Base-by-base conservation (phyloP, 331 rosid species). In the Malus hybrid region DNA sequence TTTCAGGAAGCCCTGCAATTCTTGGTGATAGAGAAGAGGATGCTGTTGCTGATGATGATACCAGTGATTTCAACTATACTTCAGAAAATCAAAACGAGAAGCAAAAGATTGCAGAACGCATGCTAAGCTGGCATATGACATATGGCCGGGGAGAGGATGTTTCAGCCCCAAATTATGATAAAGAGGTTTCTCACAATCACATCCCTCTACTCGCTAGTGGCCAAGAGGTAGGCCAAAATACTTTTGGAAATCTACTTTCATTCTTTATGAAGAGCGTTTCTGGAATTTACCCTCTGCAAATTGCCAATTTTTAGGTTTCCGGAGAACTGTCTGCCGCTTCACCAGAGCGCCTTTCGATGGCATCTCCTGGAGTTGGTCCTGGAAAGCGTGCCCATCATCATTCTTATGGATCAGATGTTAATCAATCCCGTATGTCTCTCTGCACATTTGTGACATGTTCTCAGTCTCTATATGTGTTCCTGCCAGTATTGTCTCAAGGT, bases 251-350 rank as follows among this genome's bases (percentile, higher is more conserved):
- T 65, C 69, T 74, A 67, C 62, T 67, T 61, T 77, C 63, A 18
- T 60, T 20, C 15, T 8, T 31, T 10, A 16, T 6, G 19, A 19
- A 10, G 67, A 70, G 15, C 69, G 69, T 31, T 70, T 28, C 24
- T 62, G 80, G 27, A 76, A 67, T 10, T 29, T 64, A 73, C 52
- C 68, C 67, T 12, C 66, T 27, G 10, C 10, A 18, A 32, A 33
- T 18, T 62, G 32, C 36, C 22, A 31, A 44, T 52, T 34, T 63
- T 70, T 85, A 94, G 97, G 92, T 89, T 20, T 94, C 97, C 31
- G 99, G 99, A 83, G 99, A 94, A 81, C 69, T 94, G 62, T 94
- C 99, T 77, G 96, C 95, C 1, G 97, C 99, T 69, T 94, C 97
- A 42, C 97, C 99, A 14, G 97, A 92, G 83, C 89, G 87, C 79